Conservation (phyloP, 2,329 filamentous ascomycete genomes). For the Penicillium sp. region DNA sequence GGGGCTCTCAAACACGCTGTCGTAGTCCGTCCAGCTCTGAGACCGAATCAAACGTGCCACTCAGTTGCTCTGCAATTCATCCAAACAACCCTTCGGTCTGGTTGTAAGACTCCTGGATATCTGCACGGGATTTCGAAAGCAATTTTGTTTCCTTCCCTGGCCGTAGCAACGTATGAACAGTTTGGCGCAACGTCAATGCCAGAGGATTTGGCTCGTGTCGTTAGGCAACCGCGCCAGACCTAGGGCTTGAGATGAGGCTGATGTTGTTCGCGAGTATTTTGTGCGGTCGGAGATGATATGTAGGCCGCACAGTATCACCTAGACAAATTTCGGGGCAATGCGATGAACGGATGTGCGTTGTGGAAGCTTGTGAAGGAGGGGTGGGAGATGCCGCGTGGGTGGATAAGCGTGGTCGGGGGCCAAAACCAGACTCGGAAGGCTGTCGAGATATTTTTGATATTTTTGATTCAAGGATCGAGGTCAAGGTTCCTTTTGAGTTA, state of each 20-base stretch:
- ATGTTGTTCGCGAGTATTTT: not conserved
- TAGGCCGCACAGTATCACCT: not conserved
- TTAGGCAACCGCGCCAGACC: not conserved
- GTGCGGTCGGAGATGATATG: not conserved
- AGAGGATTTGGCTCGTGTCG: not conserved
- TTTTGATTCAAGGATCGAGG: no score
- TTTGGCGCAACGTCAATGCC: not conserved
- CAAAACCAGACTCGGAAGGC: not conserved
- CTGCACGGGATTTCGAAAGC: not conserved
- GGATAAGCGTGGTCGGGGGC: not conserved
- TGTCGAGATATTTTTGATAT: not conserved
- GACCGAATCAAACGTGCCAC: not conserved
- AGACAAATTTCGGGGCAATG: not conserved
- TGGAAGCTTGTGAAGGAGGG: constrained; percentile 8
- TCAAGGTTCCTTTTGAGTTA: not conserved
- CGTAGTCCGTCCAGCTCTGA: not conserved
- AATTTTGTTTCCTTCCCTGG: not conserved
- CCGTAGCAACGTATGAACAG: not conserved
- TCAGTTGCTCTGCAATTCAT: not conserved
- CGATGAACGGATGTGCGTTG: not conserved
- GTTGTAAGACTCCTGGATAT: not conserved
- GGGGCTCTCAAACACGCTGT: not conserved
- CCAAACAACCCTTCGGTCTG: not conserved
- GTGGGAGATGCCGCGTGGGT: not conserved
- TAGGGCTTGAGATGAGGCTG: not conserved